These are phyloP conservation scores for Hygrocybe punicea DNA, from an alignment of 768 basidiomycete species.

Conservation along the genomic window DNA sequence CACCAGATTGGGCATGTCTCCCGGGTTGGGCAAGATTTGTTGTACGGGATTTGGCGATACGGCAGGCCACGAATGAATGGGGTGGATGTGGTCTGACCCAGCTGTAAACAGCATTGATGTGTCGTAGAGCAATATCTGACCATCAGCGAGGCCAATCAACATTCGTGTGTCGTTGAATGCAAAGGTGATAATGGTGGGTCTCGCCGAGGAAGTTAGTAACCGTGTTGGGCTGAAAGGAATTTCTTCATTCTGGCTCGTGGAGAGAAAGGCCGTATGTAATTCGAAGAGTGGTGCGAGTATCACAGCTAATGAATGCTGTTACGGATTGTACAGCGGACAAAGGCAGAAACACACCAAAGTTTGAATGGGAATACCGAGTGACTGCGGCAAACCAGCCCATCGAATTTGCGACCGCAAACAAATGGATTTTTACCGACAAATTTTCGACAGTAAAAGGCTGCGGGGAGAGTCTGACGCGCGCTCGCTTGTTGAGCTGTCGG, in stretches of 20 bases:
- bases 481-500: constrained; percentile 55
- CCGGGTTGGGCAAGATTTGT: constrained; percentile 65
- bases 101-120: constrained; percentile 48
- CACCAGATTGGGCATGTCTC: constrained; percentile 38
- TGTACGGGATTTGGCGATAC: constrained; percentile 44
- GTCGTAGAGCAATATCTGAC: constrained; percentile 60
- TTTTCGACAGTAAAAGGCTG: constrained; percentile 43
- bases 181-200: constrained; percentile 55
- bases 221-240: constrained; percentile 50
- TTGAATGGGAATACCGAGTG: constrained; percentile 18
- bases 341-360: not conserved
- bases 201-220: constrained; percentile 43
- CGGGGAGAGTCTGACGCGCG: constrained; percentile 61
- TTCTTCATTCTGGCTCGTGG: constrained; percentile 40
- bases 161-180: constrained; percentile 59
- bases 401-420: constrained; percentile 58
- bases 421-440: constrained; percentile 39
- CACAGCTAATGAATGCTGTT: constrained; percentile 43
- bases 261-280: constrained; percentile 52
- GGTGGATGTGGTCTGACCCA: constrained; percentile 41
- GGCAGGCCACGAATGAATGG: constrained; percentile 47
- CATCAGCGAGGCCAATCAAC: constrained; percentile 55
- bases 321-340: not conserved
- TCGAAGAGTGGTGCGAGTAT: constrained; percentile 58
- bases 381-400: constrained; percentile 72